Evolutionary conservation across 164 flowering plant species (phyloP).

Genomic region (Houttuynia cordata): DNA sequence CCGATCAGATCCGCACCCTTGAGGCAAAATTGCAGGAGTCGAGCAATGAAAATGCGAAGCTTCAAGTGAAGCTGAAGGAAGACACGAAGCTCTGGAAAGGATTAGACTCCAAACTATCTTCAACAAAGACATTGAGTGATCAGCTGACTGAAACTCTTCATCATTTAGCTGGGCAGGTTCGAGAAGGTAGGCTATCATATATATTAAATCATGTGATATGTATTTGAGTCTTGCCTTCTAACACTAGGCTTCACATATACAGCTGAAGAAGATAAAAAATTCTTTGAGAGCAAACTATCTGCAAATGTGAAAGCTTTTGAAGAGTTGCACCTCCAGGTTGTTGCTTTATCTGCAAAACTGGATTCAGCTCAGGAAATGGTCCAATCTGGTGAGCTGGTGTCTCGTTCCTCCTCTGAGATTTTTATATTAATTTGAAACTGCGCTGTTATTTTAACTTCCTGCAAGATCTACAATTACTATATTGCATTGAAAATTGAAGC

Average conservation of each 20-base stretch:
- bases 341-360: slow-evolving; percentile 39
- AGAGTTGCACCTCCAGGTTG: slow-evolving; percentile 46
- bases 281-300: slow-evolving; percentile 50
- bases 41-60: slow-evolving; percentile 79
- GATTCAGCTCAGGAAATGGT: slow-evolving; percentile 47
- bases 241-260: slow-evolving; percentile 8
- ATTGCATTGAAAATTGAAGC: not conserved
- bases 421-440: not conserved
- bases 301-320: slow-evolving; percentile 46
- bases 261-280: slow-evolving; percentile 84
- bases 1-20: slow-evolving; percentile 47
- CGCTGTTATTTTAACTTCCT: not conserved
- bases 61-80: slow-evolving; percentile 81
- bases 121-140: slow-evolving; percentile 74
- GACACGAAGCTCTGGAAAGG: slow-evolving; percentile 91
- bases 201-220: not conserved
- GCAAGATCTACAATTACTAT: not conserved
- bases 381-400: slow-evolving; percentile 37
- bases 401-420: not conserved
- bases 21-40: slow-evolving; percentile 77
- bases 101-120: slow-evolving; percentile 76
- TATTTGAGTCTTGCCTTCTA: not conserved
- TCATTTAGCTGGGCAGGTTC: slow-evolving; percentile 67
- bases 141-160: slow-evolving; percentile 86
- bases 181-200: slow-evolving; percentile 35